Percentiles rank a stretch among this genome's conserved stretches.
These are phyloP conservation scores for Rhodofomes roseus DNA, from an alignment of 1,284 basidiomycete genomes.

Conservation along the genomic window DNA sequence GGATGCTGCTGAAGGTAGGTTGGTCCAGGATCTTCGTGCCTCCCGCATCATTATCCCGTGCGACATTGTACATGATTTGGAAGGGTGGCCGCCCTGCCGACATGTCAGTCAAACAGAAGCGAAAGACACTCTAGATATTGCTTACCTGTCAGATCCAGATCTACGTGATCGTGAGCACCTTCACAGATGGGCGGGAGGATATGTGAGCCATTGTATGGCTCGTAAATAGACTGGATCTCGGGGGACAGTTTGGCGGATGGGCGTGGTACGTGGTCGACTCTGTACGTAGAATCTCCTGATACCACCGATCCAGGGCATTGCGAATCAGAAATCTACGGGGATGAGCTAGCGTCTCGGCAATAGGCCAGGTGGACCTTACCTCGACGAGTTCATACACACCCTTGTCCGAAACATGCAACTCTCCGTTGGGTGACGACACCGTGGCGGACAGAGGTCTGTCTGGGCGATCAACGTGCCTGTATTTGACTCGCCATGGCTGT, in stretches of 20 bases:
- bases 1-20: conserved; percentile 83
- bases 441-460: conserved; percentile 41
- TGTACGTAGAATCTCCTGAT: conserved; percentile 57
- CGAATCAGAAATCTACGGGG: conserved; percentile 65
- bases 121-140: conserved; percentile 6
- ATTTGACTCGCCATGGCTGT: conserved; percentile 85
- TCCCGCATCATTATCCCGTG: conserved; percentile 55
- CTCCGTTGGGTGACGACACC: conserved; percentile 66
- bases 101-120: conserved; percentile 5
- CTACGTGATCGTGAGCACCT: conserved; percentile 74
- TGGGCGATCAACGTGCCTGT: conserved; percentile 54
- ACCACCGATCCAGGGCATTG: conserved; percentile 80
- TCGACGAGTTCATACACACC: conserved; percentile 77
- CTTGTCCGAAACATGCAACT: conserved; percentile 63
- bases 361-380: conserved; percentile 35
- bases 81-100: conserved; percentile 74
- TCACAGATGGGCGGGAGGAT: conserved; percentile 80
- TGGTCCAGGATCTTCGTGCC: conserved; percentile 63
- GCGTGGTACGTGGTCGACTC: conserved; percentile 72
- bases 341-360: neutral
- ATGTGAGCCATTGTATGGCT: conserved; percentile 62
- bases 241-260: conserved; percentile 63
- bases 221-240: conserved; percentile 50
- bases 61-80: conserved; percentile 81
- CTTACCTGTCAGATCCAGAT: conserved; percentile 74